These are phyloP conservation scores for Dissophora ornata DNA, from an alignment of 192 early-diverging fungal genomes.

Conservation along the genomic window DNA sequence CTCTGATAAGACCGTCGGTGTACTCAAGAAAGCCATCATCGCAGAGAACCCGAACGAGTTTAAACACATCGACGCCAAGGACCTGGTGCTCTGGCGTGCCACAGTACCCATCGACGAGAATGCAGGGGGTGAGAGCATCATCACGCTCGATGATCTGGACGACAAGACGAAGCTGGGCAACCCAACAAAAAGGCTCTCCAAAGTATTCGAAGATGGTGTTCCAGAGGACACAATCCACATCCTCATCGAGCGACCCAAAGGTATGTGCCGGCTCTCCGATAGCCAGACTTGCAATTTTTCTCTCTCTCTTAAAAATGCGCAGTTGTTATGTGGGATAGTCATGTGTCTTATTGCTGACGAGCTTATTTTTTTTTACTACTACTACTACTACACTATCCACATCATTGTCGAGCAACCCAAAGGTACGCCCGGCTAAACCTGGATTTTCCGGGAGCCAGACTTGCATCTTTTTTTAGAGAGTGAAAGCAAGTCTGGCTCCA, in stretches of 20 bases:
- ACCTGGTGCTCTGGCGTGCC: conserved; percentile 16
- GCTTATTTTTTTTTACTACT: too few species aligned
- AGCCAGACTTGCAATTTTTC: not conserved
- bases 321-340: too few species aligned
- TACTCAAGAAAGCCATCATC: conserved; percentile 23
- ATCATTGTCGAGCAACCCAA: conserved; percentile 13
- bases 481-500: not conserved
- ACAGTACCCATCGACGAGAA: not conserved
- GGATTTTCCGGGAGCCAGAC: conserved; percentile 6
- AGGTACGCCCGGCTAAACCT: conserved; percentile 12
- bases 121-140: too few species aligned
- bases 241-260: too few species aligned
- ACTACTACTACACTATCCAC: too few species aligned
- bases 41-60: not conserved
- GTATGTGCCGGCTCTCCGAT: conserved; percentile 2
- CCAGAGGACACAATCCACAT: conserved; percentile 6
- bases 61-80: conserved; percentile 9
- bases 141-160: conserved; percentile 5
- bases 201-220: not conserved
- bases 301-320: too few species aligned
- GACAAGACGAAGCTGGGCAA: conserved; percentile 3
- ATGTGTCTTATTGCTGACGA: too few species aligned
- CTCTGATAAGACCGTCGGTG: too few species aligned
- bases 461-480: not conserved
- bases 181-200: not conserved